Conservation (phyloP, 441 rosid genomes). For the Kokia cookei region DNA sequence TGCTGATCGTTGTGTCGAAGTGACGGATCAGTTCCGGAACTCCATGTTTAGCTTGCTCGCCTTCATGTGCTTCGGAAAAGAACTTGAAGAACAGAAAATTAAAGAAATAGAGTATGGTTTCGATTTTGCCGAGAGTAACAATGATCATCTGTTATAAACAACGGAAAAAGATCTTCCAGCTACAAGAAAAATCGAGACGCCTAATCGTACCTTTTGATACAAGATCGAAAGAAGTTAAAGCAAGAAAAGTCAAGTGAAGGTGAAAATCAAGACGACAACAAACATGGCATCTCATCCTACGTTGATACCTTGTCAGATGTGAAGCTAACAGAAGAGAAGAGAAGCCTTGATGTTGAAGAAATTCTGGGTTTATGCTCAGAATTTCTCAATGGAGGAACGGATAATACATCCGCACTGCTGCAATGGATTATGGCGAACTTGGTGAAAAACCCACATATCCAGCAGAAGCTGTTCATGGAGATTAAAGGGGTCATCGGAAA, state of each 20-base stretch:
- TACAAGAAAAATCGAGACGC: neutral
- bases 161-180: slow-evolving; percentile 8
- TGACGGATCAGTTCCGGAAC: slow-evolving; percentile 11
- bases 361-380: slow-evolving; percentile 8
- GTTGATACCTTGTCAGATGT: slow-evolving; percentile 23
- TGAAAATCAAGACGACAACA: neutral
- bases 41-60: slow-evolving; percentile 18
- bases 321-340: slow-evolving; percentile 9
- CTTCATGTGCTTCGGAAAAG: slow-evolving; percentile 18
- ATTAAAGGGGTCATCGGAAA: slow-evolving; percentile 11
- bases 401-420: neutral
- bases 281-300: neutral
- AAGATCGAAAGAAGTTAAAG: slow-evolving; percentile 9
- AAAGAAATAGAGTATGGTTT: neutral
- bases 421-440: slow-evolving; percentile 25
- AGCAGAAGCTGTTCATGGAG: slow-evolving; percentile 13
- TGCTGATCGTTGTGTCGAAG: neutral
- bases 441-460: slow-evolving; percentile 17
- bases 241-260: neutral
- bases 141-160: slow-evolving; percentile 3
- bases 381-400: slow-evolving; percentile 16
- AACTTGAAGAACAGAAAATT: slow-evolving; percentile 8
- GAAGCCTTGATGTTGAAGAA: slow-evolving; percentile 19
- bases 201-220: slow-evolving; percentile 15
- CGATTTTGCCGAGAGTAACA: slow-evolving; percentile 5